Base-by-base conservation (phyloP, 2,329 filamentous ascomycete genomes). In the Thelonectria olida region DNA sequence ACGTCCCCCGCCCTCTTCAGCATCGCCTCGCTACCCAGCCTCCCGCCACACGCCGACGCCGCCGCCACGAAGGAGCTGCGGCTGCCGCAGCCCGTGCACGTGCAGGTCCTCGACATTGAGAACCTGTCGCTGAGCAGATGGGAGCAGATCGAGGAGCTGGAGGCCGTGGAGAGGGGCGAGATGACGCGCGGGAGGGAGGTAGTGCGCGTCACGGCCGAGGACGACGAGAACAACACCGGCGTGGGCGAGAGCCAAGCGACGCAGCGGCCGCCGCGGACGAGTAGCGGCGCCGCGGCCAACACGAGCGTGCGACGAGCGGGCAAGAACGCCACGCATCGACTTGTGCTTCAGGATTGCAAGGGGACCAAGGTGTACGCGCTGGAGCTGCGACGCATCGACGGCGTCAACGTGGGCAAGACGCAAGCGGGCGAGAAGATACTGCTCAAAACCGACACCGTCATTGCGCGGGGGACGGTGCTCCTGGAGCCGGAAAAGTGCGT, bases 21-120 rank as follows among this genome's bases (percentile, higher is more conserved):
- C 71, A 31, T 81, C 17, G 63, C 77, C 62, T 61, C 74, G 50
- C 52, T 75, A 7, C 67, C 79, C 1, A 65, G 76, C 2, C 79
- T 86, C 4, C 92, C 93, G 0, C 57, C 76, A 0, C 83, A 85
- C 64, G 77, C 89, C n/a, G 77, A 66, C 50, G 80, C 86, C 65
- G 80, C 85, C 0, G 77, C 80, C 4, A 75, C 84, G 9, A 82
- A 85, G 64, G 87, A 92, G 60, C 76, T 80, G 4, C 79, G 77
- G 0, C 79, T 98, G 0, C 62, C 79, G 0, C 83, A 82, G 1
- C 86, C 92, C 28, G 82, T 95, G 1, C 82, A 90, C 3, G 90
- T 96, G 1, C 96, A 98, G 76, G 86, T 98, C 1, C 80, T 97
- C 2, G 93, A 96, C 69, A 83, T 98, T 7, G 90, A 97, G 73